A percentile compares a stretch with the other conserved stretches of the same genome.
Conservation (phyloP, 2,329 filamentous ascomycete genomes). For the Sporothrix dimorphospora region DNA sequence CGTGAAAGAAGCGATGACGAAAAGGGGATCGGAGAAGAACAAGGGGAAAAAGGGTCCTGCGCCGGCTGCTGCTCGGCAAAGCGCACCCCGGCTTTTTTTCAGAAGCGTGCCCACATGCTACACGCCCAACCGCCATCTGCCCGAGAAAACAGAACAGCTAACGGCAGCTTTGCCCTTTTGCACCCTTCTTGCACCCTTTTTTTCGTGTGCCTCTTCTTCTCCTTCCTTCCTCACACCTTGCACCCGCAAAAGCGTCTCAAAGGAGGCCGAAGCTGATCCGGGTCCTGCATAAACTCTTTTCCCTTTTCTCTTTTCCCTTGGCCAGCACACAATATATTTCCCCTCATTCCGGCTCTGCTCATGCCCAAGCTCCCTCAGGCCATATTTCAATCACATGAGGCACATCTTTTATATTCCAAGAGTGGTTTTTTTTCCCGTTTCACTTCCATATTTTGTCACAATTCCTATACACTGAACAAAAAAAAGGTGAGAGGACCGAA, state of each 20-base stretch:
- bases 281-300: not conserved
- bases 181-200: not conserved
- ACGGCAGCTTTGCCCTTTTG: not conserved
- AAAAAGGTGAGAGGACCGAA: not conserved
- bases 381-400: not conserved
- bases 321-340: not conserved
- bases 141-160: constrained; percentile 15
- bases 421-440: not conserved
- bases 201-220: not conserved
- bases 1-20: constrained; percentile 14
- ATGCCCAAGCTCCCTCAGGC: not conserved
- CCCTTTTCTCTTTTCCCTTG: not conserved
- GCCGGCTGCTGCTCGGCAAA: constrained; percentile 33
- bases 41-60: constrained; percentile 10
- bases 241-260: constrained; percentile 14
- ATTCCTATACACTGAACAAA: not conserved
- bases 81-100: constrained; percentile 14
- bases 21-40: not conserved
- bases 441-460: constrained; percentile 1
- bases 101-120: not conserved
- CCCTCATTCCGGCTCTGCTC: not conserved
- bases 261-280: not conserved
- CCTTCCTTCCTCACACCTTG: not conserved
- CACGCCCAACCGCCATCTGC: constrained; percentile 16
- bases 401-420: not conserved